Evolutionary conservation across 108 stramenopile species (phyloP), one percentile per base, ranked within the genome.

Genomic region (Aurantiochytrium sp.): DNA sequence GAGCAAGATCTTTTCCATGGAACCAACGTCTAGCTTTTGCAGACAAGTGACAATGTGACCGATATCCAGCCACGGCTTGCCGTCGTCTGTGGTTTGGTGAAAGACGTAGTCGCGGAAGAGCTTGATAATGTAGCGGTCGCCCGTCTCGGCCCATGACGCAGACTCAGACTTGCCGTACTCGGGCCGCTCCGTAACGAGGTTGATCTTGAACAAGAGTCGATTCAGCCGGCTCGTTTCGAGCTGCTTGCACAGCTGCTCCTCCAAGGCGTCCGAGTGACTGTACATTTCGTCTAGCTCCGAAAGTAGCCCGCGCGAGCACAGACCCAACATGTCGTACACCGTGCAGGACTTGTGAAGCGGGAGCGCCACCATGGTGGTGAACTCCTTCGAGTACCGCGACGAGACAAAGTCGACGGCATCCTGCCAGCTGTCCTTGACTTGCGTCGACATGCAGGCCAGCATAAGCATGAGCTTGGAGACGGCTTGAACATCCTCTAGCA

Each of bases 51-150:
- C 88, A 6, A 93, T 51, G 87, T 93, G 93, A 8, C 92, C 93
- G 18, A 92, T 51, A 91, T 93, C 93, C 60, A 93, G 16, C 19
- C 89, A 88, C 35, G 93, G 92, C 43, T 71, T 47, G 21, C 93
- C 93, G 51, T 64, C 29, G 28, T 91, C 89, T 23, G 93, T 91
- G 55, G 89, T 90, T 88, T 93, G 90, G 51, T 88, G 89, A 29
- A 89, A 89, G 44, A 89, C 44, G 29, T 89, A 92, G 91, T 93
- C 93, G 35, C 93, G 60, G 92, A 93, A 93, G 43, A 93, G 90
- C 87, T 91, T 91, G 51, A 93, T 87, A 5, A 92, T 60, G 91
- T 93, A 92, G 16, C 91, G 44, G 49, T 91, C 91, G 5, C 93
- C 93, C 14, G 92, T 91, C 64, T 92, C 92, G 55, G 87, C 43